Evolutionary conservation across 495 filamentous ascomycete genomes (phyloP), one percentile per base, ranked within the genome.

Genomic region (Xylaria bambusicola): DNA sequence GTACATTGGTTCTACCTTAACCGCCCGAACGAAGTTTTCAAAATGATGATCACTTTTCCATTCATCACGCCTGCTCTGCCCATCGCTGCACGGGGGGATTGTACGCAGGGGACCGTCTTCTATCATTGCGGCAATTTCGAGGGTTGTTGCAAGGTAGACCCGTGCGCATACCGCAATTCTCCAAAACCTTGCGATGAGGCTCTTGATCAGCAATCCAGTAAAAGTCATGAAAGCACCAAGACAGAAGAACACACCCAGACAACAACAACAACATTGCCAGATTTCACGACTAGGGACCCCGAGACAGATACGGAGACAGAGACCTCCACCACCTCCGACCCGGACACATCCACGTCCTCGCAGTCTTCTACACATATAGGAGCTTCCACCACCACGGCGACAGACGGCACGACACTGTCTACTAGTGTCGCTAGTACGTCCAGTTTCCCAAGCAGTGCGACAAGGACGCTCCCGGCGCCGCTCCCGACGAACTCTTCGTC

Each of bases 101-200:
- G 29, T 33, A 5, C 29, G 5, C 29, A 33, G 5, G 29, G 23
- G 20, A 2, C n/a, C n/a, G n/a, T n/a, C 12, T 71, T 56, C 24
- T 68, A 66, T 44, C 41, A 45, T 35, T 71, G 68, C 46, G 48
- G 36, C 26, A 29, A n/a, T 13, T 68, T 63, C 52, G 27, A 20
- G 0, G 65, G 59, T 2, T 72, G 69, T 23, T 72, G 69, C 42
- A 31, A 52, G 23, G 58, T 62, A 31, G 33, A 64, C 10, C 58
- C 69, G 15, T 72, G 69, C 13, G 48, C 13, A 2, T 38, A 27
- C n/a, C 21, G 21, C 23, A 2, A 23, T 2, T n/a, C 23, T 6
- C 0, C 3, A 1, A 29, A 49, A 13, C 54, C 54, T n/a, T 57
- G 54, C 21, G 10, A 10, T 3, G 54, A 42, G 2, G 54, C 54